Evolutionary conservation across 352 stramenopile genomes (phyloP).

Genomic region (Globisporangium orthogonon): DNA sequence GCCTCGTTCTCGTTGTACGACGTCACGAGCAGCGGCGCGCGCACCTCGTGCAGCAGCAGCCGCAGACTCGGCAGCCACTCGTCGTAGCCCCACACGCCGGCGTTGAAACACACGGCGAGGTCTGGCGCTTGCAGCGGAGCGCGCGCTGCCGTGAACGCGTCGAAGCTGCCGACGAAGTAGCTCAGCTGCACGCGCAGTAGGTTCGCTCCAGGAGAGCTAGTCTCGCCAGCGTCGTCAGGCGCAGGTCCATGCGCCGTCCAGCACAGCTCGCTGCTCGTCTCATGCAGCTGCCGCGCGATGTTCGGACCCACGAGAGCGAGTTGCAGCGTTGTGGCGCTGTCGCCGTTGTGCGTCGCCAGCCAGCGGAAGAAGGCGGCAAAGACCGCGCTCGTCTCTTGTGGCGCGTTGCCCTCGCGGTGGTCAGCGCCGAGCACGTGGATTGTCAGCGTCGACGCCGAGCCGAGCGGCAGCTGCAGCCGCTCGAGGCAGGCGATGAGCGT

Average conservation of each 20-base stretch:
- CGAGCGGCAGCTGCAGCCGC: constrained; percentile 14
- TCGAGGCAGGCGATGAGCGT: constrained; percentile 33
- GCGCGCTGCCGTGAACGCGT: constrained; percentile 44
- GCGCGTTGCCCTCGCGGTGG: constrained; percentile 65
- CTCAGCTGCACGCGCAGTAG: constrained; percentile 27
- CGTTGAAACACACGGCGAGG: constrained; percentile 78
- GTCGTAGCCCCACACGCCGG: constrained; percentile 86
- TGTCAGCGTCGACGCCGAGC: constrained; percentile 19
- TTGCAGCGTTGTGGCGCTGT: constrained; percentile 25
- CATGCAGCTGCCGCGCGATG: constrained; percentile 49
- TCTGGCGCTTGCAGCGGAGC: constrained; percentile 39
- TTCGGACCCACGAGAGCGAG: constrained; percentile 77
- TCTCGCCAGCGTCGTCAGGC: neutral
- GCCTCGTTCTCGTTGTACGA: constrained; percentile 84
- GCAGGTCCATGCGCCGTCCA: neutral
- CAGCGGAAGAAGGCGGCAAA: constrained; percentile 46
- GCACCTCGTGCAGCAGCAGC: constrained; percentile 48
- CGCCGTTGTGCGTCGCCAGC: constrained; percentile 17
- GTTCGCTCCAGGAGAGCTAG: no score
- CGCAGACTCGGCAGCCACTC: constrained; percentile 73
- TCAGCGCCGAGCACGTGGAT: constrained; percentile 73
- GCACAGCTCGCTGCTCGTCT: neutral
- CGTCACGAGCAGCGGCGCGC: constrained; percentile 66
- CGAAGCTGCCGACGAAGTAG: constrained; percentile 74
- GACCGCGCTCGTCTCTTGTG: constrained; percentile 42